Percentiles rank a stretch among this genome's conserved stretches.
phyloP scores from a whole-genome alignment of 2,329 filamentous ascomycete species.

The Hymenoscyphus fraxineus region DNA sequence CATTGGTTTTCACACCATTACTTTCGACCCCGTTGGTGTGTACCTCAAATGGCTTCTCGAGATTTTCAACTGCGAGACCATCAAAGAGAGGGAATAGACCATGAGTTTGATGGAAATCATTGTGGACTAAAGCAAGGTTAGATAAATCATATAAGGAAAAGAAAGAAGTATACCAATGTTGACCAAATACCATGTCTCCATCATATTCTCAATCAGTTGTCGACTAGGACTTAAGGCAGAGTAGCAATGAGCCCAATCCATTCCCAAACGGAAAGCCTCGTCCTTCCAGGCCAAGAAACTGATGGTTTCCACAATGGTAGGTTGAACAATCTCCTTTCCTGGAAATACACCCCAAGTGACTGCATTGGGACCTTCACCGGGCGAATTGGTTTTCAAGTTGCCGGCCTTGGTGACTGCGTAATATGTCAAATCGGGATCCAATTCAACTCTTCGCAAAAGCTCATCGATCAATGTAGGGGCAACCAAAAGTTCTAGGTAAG shows the following conservation, averaged over 20 bases:
- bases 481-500: conserved; percentile 88
- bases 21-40: conserved; percentile 16
- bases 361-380: conserved; percentile 87
- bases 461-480: conserved; percentile 75
- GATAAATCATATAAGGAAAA: conserved; percentile 8
- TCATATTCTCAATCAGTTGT: conserved; percentile 73
- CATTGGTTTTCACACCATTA: conserved; percentile 19
- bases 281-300: conserved; percentile 99
- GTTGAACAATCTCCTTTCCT: conserved; percentile 98
- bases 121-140: conserved; percentile 65
- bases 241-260: conserved; percentile 93
- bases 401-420: conserved; percentile 87
- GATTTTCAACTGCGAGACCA: conserved; percentile 64
- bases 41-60: conserved; percentile 46
- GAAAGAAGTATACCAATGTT: conserved; percentile 72
- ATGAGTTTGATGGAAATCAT: conserved; percentile 85
- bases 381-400: conserved; percentile 78
- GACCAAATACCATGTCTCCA: conserved; percentile 88
- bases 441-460: conserved; percentile 72
- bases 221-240: conserved; percentile 72
- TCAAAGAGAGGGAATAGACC: conserved; percentile 85
- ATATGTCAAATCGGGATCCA: conserved; percentile 81
- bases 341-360: conserved; percentile 99
- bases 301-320: conserved; percentile 97
- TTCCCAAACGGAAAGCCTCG: conserved; percentile 87